Evolutionary conservation across 2,329 filamentous ascomycete species (phyloP).

Genomic region (Aspergillus ibericus): DNA sequence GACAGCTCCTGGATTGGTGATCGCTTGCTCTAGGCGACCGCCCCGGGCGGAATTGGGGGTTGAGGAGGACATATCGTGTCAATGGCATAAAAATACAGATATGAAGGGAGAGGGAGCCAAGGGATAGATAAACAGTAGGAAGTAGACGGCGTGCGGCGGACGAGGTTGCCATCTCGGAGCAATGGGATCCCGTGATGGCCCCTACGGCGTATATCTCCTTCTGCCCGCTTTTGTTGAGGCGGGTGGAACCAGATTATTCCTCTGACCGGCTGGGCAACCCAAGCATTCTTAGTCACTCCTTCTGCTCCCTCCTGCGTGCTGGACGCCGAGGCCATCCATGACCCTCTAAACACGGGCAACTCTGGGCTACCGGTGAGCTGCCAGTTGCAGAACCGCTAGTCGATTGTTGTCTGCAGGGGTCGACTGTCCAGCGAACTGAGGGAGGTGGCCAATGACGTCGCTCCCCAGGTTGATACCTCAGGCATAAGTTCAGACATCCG

Average conservation of each 20-base stretch:
- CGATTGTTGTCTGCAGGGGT: background rate
- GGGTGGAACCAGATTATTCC: constrained; percentile 12
- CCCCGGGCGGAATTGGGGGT: constrained; percentile 27
- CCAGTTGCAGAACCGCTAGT: background rate
- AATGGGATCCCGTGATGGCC: constrained; percentile 40
- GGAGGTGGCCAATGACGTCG: constrained; percentile 2
- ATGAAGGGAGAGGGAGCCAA: constrained; percentile 17
- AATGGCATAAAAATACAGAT: constrained; percentile 8
- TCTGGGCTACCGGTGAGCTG: background rate
- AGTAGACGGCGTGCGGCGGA: background rate
- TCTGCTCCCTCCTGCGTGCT: background rate
- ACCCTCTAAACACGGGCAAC: background rate
- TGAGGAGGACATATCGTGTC: constrained; percentile 34
- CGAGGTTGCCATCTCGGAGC: constrained; percentile 20
- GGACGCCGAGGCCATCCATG: background rate
- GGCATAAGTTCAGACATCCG: background rate
- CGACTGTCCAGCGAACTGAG: background rate
- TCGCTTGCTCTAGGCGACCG: constrained; percentile 46
- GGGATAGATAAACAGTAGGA: background rate
- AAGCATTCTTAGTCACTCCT: background rate
- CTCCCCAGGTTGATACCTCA: background rate
- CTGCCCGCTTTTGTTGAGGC: constrained; percentile 34
- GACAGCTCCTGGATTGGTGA: constrained; percentile 66
- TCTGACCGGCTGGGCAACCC: background rate
- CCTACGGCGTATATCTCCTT: constrained; percentile 50